Evolutionary conservation across 2,329 filamentous ascomycete genomes (phyloP), one percentile per base, ranked within the genome.

Genomic region (Penicillium glabrum): DNA sequence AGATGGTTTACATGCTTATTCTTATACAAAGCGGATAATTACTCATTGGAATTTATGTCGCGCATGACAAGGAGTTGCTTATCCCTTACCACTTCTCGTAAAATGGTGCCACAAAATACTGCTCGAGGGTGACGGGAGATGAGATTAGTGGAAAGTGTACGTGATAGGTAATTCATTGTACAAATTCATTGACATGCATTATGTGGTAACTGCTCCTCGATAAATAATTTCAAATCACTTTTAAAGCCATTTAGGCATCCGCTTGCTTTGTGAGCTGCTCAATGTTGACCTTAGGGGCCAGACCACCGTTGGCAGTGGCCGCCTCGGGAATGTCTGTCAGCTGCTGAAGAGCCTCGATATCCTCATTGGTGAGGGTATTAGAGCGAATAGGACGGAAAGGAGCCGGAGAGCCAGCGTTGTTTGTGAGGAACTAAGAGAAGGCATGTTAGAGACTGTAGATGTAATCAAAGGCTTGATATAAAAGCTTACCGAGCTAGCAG

Each of bases 401-500:
- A 47, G 87, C 81, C 21, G 89, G 89, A 41, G 88, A 91, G 33
- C 83, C 83, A 3, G 89, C 86, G 59, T 87, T 81, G 63, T 86
- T 90, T 26, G 85, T 81, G 35, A 91, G 82, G 74, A 93, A 93
- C 89, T 93, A n/a, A 7, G 35, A 21, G 16, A 10, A 5, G 11
- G 23, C 26, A 8, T 10, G 11, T 31, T 35, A 51, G 24, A 33
- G n/a, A 35, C 21, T 31, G 11, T 16, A 26, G 10, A 6, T 21
- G 16, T n/a, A 19, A 27, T 33, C 2, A 13, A 8, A 14, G 29
- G 5, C 29, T 16, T 23, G 39, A 37, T 31, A n/a, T 44, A 3
- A 48, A 5, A 14, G 58, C 89, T 84, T 80, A 96, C 91, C 69
- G 89, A 93, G 73, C 87, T 90, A 53, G 93, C 92, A 49, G 92